A percentile compares a stretch with the other conserved stretches of the same genome.
These are phyloP conservation scores for Blastocystis sp. DNA, from an alignment of 352 stramenopile genomes.

Conservation along the genomic window DNA sequence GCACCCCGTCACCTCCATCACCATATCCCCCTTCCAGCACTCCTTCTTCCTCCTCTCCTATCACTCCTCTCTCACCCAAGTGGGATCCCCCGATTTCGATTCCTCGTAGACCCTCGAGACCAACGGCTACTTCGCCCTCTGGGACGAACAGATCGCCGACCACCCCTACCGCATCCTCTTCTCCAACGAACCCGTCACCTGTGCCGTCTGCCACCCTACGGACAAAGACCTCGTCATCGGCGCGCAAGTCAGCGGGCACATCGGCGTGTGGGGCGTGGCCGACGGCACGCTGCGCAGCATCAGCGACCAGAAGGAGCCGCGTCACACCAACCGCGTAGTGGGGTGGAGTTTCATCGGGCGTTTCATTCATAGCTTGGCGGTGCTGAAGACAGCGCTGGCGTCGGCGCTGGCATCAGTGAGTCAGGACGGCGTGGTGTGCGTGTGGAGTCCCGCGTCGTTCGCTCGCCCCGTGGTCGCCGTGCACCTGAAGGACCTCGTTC, in stretches of 20 bases:
- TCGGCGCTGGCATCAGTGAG: not conserved
- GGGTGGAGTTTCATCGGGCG: not conserved
- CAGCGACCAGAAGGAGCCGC: not conserved
- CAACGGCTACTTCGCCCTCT: slow-evolving; percentile 30
- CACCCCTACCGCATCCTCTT: slow-evolving; percentile 45
- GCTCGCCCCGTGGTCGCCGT: not conserved
- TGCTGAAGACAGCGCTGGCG: not conserved
- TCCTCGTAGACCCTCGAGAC: not conserved
- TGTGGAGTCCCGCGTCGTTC: slow-evolving; percentile 8
- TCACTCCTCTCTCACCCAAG: not conserved
- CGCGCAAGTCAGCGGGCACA: not conserved
- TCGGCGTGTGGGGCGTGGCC: slow-evolving; percentile 31
- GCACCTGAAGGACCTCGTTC: slow-evolving; percentile 15
- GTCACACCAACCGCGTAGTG: not conserved
- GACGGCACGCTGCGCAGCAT: not conserved
- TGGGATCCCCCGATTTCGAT: not conserved
- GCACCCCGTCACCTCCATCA: slow-evolving; percentile 44
- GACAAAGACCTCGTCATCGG: slow-evolving; percentile 23
- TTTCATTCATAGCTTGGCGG: not conserved
- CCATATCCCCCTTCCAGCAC: slow-evolving; percentile 30
- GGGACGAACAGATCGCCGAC: slow-evolving; percentile 43
- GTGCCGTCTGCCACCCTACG: not conserved
- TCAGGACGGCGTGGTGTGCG: slow-evolving; percentile 24
- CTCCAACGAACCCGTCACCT: not conserved
- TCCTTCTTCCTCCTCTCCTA: slow-evolving; percentile 36